Percentiles rank a stretch among this genome's conserved stretches.
Evolutionary conservation across 2,329 filamentous ascomycete genomes (phyloP).

Genomic region (Dryadomyces quercus-mongolicae): DNA sequence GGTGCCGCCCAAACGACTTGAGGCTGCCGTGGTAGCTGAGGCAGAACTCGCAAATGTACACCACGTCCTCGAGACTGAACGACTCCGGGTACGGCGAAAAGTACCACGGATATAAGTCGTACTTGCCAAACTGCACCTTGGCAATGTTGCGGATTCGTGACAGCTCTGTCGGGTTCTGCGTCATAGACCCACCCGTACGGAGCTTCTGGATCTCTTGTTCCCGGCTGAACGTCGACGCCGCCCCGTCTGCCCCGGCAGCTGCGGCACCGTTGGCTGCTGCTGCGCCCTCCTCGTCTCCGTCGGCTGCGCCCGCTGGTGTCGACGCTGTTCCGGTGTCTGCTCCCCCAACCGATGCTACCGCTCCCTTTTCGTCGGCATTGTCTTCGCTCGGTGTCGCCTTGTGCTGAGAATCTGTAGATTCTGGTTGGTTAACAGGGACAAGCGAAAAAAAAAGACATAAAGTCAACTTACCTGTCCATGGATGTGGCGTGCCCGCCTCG

Average conservation of each 20-base stretch:
- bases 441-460: background rate
- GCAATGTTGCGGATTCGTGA: conserved; percentile 91
- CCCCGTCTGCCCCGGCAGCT: conserved; percentile 14
- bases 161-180: conserved; percentile 94
- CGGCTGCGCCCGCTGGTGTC: conserved; percentile 12
- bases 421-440: conserved; percentile 13
- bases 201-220: conserved; percentile 96
- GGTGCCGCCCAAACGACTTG: conserved; percentile 74
- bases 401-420: conserved; percentile 35
- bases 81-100: conserved; percentile 92
- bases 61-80: conserved; percentile 77
- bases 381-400: conserved; percentile 24
- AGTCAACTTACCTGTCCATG: conserved; percentile 28
- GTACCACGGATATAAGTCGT: conserved; percentile 94
- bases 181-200: conserved; percentile 92
- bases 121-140: conserved; percentile 85
- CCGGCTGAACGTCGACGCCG: conserved; percentile 45
- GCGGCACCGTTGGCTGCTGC: conserved; percentile 21
- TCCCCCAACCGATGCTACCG: conserved; percentile 9
- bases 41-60: conserved; percentile 97
- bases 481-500: conserved; percentile 38
- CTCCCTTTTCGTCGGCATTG: conserved; percentile 31
- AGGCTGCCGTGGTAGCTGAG: conserved; percentile 78
- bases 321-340: conserved; percentile 3
- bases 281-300: conserved; percentile 43